Evolutionary conservation across 805 yeast species (phyloP), one percentile per base, ranked within the genome.

Genomic region (Suhomyces tanzawaensis): DNA sequence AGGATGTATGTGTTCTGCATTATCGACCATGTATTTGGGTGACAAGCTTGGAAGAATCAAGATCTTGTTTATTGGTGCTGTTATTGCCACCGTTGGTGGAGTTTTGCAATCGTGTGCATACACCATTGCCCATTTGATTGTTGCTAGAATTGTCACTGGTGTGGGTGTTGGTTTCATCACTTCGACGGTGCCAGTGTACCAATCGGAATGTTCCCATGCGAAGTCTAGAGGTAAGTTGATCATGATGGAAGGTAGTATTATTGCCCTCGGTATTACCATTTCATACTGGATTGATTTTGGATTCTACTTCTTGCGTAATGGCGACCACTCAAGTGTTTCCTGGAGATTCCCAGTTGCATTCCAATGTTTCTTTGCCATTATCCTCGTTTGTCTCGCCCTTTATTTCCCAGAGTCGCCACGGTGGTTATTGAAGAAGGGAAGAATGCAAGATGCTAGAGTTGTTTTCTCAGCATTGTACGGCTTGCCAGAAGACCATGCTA

Each of bases 391-490:
- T 8, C 24, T 46, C 19, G 44, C 52, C 13, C 48, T 51, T 42
- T 41, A 43, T 18, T 54, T 64, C 22, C 75, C 76, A 2, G 75
- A 71, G 47, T 66, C 73, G 8, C 76, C 76, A 16, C 58, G 75
- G 53, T 68, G 71, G 69, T 47, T 68, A 21, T 50, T 64, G 47
- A 52, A 56, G 23, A 46, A 52, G 30, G 57, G 56, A 15, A 46
- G 57, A 36, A 50, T 44, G 11, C 51, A 54, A 7, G 69, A 64
- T 27, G 72, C 70, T 0, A 28, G 34, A 33, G 14, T 16, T 4
- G 41, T 39, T 3, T 28, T 30, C 18, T 39, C 44, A 8, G 46
- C 44, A 5, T 29, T 39, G 7, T 30, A 19, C 27, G 41, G 34
- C 13, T 21, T 39, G 4, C 44, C 43, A 19, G 46, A 33, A 15